Evolutionary conservation across 768 basidiomycete species (phyloP), one percentile per base, ranked within the genome.

Genomic region (Tylopilus plumbeoviolaceoides): DNA sequence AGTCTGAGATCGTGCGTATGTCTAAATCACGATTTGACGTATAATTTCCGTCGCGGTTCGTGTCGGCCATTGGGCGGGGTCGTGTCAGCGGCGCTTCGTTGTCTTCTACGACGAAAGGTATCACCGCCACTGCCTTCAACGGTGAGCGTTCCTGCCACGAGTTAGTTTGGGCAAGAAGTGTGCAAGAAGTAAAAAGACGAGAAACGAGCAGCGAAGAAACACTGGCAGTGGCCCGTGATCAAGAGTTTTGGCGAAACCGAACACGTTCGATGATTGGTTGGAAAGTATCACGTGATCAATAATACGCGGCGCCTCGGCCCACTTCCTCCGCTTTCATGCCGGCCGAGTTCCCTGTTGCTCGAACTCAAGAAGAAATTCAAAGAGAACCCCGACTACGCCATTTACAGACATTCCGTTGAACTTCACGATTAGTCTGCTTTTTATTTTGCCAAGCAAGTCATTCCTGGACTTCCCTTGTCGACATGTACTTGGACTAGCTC

Each of bases 1-100:
- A 31, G 25, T 61, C 50, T 44, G n/a, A n/a, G 21, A 38, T 42
- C n/a, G 41, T 50, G 9, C 20, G 47, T 14, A 46, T 2, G 28
- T 52, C 43, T 28, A 41, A 39, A 48, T 40, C 35, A 52, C 28
- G 47, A 36, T 40, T 35, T 45, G 50, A 57, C 50, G 42, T 51
- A 23, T 51, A 28, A 39, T 30, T 53, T 23, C 49, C 44, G 49
- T 53, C n/a, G 50, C 42, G 55, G 55, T 57, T 46, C 45, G 51
- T 53, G 43, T 63, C 43, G 47, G 52, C 35, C 62, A 63, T 63
- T 49, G 54, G 41, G 48, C 30, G 38, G 44, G 23, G 48, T 54
- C 23, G 48, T 25, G 49, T 50, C 27, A 38, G 36, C 10, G 42
- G 18, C 17, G n/a, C n/a, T n/a, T n/a, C n/a, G n/a, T n/a, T n/a